Conservation (phyloP, 345 rosid species). For the Corymbia maculata region DNA sequence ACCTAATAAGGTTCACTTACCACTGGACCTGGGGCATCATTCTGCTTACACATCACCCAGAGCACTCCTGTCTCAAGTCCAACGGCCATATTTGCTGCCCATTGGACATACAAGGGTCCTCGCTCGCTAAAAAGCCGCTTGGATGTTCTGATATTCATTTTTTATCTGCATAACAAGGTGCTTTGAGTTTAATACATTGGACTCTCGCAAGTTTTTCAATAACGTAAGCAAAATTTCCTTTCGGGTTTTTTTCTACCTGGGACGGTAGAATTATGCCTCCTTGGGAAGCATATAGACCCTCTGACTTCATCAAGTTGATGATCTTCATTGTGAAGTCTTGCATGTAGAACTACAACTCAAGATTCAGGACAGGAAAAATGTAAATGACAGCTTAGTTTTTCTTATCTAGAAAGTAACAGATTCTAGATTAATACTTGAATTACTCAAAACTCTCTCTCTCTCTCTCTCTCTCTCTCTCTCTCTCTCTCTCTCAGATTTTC, state of each 20-base stretch:
- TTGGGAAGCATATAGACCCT: constrained; percentile 72
- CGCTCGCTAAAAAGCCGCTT: constrained; percentile 36
- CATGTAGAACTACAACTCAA: constrained; percentile 42
- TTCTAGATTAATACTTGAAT: neutral
- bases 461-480: neutral
- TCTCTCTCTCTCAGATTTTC: neutral
- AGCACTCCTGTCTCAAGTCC: constrained; percentile 72
- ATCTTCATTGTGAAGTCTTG: constrained; percentile 55
- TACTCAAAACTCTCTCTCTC: neutral
- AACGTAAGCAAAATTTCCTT: neutral
- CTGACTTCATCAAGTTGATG: constrained; percentile 66
- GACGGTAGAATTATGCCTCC: constrained; percentile 90
- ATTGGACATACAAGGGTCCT: constrained; percentile 50
- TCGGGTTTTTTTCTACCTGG: constrained; percentile 33
- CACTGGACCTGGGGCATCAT: constrained; percentile 87
- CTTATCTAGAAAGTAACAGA: neutral
- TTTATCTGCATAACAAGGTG: constrained; percentile 38
- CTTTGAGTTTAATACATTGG: neutral
- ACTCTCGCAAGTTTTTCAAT: neutral
- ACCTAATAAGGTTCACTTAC: constrained; percentile 14
- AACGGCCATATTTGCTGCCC: constrained; percentile 84
- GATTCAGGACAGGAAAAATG: neutral
- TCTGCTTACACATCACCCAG: constrained; percentile 92
- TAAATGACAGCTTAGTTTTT: neutral
- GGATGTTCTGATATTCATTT: constrained; percentile 65